Base-by-base conservation (phyloP, 2,329 filamentous ascomycete species). In the Alternaria hordeiaustralica region DNA sequence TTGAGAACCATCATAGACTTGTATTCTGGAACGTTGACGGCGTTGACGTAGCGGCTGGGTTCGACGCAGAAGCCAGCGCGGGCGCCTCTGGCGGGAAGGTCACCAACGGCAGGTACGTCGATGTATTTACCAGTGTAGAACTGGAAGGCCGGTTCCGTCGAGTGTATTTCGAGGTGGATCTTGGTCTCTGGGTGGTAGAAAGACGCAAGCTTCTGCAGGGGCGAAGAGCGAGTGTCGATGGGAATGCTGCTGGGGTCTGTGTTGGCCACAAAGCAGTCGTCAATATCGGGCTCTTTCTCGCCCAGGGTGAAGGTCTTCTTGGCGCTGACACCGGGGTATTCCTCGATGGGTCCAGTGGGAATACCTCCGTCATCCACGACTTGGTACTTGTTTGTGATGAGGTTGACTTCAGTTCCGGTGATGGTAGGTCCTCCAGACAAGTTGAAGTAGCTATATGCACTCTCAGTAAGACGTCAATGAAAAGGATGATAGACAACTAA, bases 91-190 rank as follows among this genome's bases (percentile, higher is more conserved):
- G 90, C 89, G 0, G 90, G 88, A 26, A 87, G 80, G 3, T 83
- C 85, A 30, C 82, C 84, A 21, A 84, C 83, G 62, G 80, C 90
- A 0, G 92, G 90, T 12, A 97, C 90, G 72, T 96, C 84, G 69
- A 96, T 94, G 75, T 89, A 90, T 76, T 92, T 90, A 68, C 95
- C 96, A 0, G 94, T 96, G 82, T 98, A 98, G 83, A 97, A 97
- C 80, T 98, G 95, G 85, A 97, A 98, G 0, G 93, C 92, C 0
- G 96, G 96, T 84, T 98, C 95, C 0, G 95, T 98, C 83, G 92
- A 96, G 74, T 89, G 84, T 6, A 97, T 91, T 80, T 97, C 92
- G 54, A 98, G 88, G 78, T 96, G 91, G 69, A 97, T 86, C 66
- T 89, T 88, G 26, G 89, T 91, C 54, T 84, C 84, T 6, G 93